Conservation (phyloP, 106 monocot species). For the Platanthera zijinensis region DNA sequence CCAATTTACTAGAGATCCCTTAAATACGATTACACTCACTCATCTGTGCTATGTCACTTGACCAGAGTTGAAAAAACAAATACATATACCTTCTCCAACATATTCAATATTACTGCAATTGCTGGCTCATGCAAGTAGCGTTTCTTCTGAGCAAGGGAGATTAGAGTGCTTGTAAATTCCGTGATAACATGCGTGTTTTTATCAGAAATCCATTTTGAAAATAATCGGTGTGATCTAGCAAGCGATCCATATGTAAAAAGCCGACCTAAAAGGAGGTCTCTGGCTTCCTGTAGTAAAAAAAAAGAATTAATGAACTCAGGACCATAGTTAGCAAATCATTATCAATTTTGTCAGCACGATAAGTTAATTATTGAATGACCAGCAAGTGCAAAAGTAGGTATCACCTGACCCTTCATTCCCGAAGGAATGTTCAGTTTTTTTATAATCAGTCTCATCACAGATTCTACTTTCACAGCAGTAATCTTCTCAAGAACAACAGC, state of each 20-base stretch:
- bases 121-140: conserved; percentile 80
- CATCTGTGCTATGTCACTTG: neutral
- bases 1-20: too few relatives aligned
- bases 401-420: conserved; percentile 85
- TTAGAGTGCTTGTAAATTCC: conserved; percentile 48
- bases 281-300: conserved; percentile 55
- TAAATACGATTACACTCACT: too few relatives aligned
- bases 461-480: conserved; percentile 39
- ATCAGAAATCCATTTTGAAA: conserved; percentile 37
- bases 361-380: neutral
- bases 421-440: conserved; percentile 57
- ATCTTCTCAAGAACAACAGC: conserved; percentile 41
- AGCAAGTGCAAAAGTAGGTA: neutral
- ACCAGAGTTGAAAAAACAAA: neutral
- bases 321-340: neutral
- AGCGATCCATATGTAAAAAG: conserved; percentile 88
- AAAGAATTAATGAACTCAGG: neutral
- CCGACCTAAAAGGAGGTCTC: conserved; percentile 73
- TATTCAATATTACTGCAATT: conserved; percentile 56
- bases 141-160: conserved; percentile 69
- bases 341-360: too few relatives aligned
- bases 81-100: conserved; percentile 45
- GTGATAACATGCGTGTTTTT: conserved; percentile 33
- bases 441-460: conserved; percentile 60
- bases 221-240: conserved; percentile 65